Evolutionary conservation across 768 basidiomycete genomes (phyloP), one percentile per base, ranked within the genome.

Genomic region (Cyclocybe aegerita): DNA sequence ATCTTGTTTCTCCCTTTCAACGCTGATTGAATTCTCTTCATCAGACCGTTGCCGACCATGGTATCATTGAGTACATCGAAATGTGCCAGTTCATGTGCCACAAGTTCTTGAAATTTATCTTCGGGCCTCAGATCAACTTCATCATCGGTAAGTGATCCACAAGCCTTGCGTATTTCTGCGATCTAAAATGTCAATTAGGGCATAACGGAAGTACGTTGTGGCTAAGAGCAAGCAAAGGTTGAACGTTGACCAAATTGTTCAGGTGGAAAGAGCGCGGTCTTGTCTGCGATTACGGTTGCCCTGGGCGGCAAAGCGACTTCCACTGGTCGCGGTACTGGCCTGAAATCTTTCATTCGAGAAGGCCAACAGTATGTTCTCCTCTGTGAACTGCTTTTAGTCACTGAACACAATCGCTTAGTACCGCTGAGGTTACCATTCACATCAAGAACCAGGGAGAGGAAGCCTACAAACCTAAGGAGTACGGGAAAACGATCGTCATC

Each of bases 11-110:
- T 55, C 39, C 17, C 30, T 50, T 37, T 16, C 39, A 7, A 29
- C 43, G 4, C 11, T 39, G 11, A n/a, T n/a, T 23, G 9, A 41
- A n/a, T 39, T 23, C 46, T 7, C 4, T 16, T 42, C 8, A 46
- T 23, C 43, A 96, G 93, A 80, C 76, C 10, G 75, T 90, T 40
- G 90, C 94, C 4, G 87, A 95, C 44, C 81, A 86, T 59, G 96
- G 95, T 4, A 86, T 98, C 57, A 90, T 98, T 53, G 88, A 92
- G 59, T 76, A 78, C 32, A 80, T 97, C 38, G 88, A 93, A 62
- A 83, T 93, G 81, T 78, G 84, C 61, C 87, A 98, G 63, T 98
- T 98, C 71, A 96, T 98, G 94, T 97, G 94, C 67, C 95, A 98
- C 70, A 79, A 84, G 65, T 85, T 78, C 67, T 75, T 94, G 39